A percentile compares a stretch with the other conserved stretches of the same genome.
These are phyloP conservation scores for Globisporangium rhizosaccharum DNA, from an alignment of 352 stramenopile species.

Conservation along the genomic window DNA sequence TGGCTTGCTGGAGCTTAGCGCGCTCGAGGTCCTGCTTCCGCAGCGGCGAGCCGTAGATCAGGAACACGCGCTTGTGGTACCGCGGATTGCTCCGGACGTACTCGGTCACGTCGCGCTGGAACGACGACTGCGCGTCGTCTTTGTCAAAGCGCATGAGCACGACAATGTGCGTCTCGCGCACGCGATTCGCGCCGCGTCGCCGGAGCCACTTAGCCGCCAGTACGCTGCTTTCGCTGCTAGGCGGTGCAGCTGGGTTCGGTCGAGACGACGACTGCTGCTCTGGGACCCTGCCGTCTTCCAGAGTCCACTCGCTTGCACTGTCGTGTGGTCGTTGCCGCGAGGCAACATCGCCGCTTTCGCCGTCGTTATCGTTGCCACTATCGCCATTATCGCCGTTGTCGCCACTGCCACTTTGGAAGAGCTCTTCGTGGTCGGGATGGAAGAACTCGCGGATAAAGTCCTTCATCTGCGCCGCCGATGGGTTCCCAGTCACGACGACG, in stretches of 20 bases:
- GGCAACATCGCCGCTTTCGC: not conserved
- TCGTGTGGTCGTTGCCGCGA: too few species aligned
- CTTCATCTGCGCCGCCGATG: conserved; percentile 69
- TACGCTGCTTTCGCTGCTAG: not conserved
- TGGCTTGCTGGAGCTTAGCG: conserved; percentile 55
- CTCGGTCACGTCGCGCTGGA: conserved; percentile 58
- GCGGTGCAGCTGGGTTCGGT: not conserved
- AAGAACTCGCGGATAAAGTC: conserved; percentile 89
- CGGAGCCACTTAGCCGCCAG: conserved; percentile 47
- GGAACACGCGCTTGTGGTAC: conserved; percentile 76
- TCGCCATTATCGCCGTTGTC: conserved; percentile 11
- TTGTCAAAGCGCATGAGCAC: conserved; percentile 74
- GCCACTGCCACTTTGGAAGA: conserved; percentile 19
- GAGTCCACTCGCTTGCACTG: not conserved
- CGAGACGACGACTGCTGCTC: too few species aligned
- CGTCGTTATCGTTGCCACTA: conserved; percentile 10
- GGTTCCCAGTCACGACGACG: conserved; percentile 84
- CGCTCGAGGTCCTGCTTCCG: conserved; percentile 43
- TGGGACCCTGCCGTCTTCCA: conserved; percentile 10
- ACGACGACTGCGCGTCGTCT: conserved; percentile 33
- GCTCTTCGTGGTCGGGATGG: conserved; percentile 71
- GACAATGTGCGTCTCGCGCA: conserved; percentile 79
- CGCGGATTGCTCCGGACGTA: conserved; percentile 65
- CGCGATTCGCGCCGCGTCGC: conserved; percentile 29
- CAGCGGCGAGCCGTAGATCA: conserved; percentile 71